A percentile compares a stretch with the other conserved stretches of the same genome.
Evolutionary conservation across 2,329 filamentous ascomycete genomes (phyloP).

Genomic region (Hypoxylon sp.): DNA sequence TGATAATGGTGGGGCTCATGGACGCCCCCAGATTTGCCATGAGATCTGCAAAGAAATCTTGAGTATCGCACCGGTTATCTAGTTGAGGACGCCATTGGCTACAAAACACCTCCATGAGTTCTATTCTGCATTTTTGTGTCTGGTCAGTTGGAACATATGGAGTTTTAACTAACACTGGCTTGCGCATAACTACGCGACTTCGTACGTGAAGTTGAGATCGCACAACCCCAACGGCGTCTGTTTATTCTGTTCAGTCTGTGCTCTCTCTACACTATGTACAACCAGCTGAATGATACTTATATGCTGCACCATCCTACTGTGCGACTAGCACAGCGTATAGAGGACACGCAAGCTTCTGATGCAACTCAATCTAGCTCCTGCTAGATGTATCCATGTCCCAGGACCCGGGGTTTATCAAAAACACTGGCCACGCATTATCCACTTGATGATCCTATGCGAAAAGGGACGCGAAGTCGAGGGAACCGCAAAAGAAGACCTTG

Average conservation of each 20-base stretch:
- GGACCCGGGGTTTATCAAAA: constrained; percentile 12
- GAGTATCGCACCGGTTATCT: constrained; percentile 28
- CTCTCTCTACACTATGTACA: constrained; percentile 38
- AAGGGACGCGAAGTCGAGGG: neutral
- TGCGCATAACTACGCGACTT: constrained; percentile 29
- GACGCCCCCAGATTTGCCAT: constrained; percentile 40
- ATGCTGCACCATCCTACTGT: constrained; percentile 25
- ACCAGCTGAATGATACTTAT: constrained; percentile 25
- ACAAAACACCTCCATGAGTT: constrained; percentile 12
- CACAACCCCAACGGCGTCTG: constrained; percentile 38
- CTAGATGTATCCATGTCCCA: constrained; percentile 3
- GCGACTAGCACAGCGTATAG: constrained; percentile 22
- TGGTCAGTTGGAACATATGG: constrained; percentile 29
- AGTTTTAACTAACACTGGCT: constrained; percentile 27
- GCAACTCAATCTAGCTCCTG: constrained; percentile 2
- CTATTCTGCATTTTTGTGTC: constrained; percentile 18
- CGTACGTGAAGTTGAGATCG: constrained; percentile 35
- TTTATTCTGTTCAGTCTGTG: constrained; percentile 39
- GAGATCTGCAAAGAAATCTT: constrained; percentile 44
- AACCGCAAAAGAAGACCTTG: neutral
- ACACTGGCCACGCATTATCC: neutral
- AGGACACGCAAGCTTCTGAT: constrained; percentile 15
- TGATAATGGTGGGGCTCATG: constrained; percentile 30
- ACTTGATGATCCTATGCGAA: neutral
- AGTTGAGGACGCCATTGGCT: constrained; percentile 25